Evolutionary conservation across 306 rosid species (phyloP), one percentile per base, ranked within the genome.

Genomic region (Quercus bicolor): DNA sequence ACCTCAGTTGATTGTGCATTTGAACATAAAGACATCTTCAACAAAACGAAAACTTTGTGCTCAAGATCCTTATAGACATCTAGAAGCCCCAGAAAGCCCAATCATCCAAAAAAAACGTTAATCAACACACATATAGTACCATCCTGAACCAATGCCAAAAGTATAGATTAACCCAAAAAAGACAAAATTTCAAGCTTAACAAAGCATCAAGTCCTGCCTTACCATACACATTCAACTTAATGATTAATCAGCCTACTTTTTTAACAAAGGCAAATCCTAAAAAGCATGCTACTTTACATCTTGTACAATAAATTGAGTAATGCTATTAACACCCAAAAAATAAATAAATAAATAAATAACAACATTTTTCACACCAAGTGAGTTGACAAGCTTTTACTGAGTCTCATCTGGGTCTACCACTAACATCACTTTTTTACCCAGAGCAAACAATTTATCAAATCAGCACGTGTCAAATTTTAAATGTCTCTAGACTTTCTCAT

Each of bases 21-120:
- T 40, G 87, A 80, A 81, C 77, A 82, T 5, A 77, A 75, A 74
- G 84, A 72, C 90, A 88, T 92, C 72, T 86, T 60, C 56, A 54
- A 84, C 45, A 73, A 75, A 56, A 60, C 61, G 68, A 66, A 21
- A 18, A 66, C 34, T 48, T 48, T 34, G 68, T 75, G 72, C 62
- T 74, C 48, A 34, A 79, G 40, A 75, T 4, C 57, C 74, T 77
- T 54, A 26, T 18, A 76, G 57, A 71, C 76, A 68, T 70, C 80
- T 76, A 56, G 62, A 71, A 45, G 61, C 62, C 23, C 16, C 48
- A 61, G 3, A 48, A 34, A 14, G 82, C 66, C 70, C 68, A 21
- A 24, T 74, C 73, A 55, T 66, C 74, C 77, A 70, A 13, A 52
- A 57, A 52, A 52, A 76, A 31, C 81, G 54, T 72, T 74, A 56